Conservation (phyloP, 495 filamentous ascomycete species). For the Penicillium coffeae region DNA sequence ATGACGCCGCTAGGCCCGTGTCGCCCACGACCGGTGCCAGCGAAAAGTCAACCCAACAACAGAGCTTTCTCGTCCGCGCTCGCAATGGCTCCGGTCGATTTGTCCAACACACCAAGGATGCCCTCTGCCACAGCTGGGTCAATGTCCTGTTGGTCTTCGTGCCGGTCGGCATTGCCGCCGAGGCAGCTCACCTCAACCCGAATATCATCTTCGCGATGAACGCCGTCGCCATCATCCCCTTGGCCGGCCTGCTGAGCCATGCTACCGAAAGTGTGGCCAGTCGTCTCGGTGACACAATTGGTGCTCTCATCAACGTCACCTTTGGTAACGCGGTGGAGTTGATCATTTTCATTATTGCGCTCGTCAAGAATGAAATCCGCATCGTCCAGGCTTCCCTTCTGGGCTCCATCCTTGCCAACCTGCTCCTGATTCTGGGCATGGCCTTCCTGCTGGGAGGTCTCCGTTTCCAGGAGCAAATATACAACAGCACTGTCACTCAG, state of each 20-base stretch:
- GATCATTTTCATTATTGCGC: constrained; percentile 64
- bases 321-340: constrained; percentile 89
- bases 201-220: constrained; percentile 72
- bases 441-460: constrained; percentile 82
- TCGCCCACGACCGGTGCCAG: constrained; percentile 12
- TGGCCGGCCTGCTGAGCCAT: constrained; percentile 74
- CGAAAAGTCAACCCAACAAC: constrained; percentile 25
- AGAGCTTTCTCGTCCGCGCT: constrained; percentile 27
- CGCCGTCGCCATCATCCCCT: constrained; percentile 75
- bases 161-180: constrained; percentile 67
- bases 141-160: constrained; percentile 79
- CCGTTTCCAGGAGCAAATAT: constrained; percentile 86
- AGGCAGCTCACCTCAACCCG: constrained; percentile 46
- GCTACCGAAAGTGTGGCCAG: constrained; percentile 80
- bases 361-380: constrained; percentile 66
- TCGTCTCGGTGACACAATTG: constrained; percentile 74
- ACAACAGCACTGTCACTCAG: constrained; percentile 91
- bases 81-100: constrained; percentile 35
- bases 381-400: constrained; percentile 87
- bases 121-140: constrained; percentile 60
- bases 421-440: constrained; percentile 88
- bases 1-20: constrained; percentile 13
- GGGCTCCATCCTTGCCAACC: constrained; percentile 82
- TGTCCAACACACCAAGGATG: constrained; percentile 35
- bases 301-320: constrained; percentile 79